Evolutionary conservation across 768 basidiomycete genomes (phyloP), one percentile per base, ranked within the genome.

Genomic region (Aureoboletus auriporus): DNA sequence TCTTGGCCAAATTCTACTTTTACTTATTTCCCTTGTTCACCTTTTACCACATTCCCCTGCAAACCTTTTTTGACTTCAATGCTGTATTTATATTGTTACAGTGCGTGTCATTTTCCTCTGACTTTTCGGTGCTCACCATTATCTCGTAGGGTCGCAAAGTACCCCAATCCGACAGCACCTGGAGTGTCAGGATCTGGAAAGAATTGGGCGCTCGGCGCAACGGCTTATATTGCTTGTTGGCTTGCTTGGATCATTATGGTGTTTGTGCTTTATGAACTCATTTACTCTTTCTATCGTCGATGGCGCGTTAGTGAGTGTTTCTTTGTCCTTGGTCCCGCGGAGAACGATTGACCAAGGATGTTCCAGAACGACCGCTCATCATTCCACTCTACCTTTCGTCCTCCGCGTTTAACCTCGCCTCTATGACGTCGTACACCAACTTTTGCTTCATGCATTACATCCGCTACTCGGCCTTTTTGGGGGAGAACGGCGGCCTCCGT

Each of bases 1-100:
- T 64, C 58, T 68, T 65, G 50, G 76, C 77, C 55, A 78, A 71
- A 54, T 58, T 85, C 39, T 82, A 83, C 65, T 91, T 80, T 67
- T 83, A 79, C 59, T 60, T 86, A 30, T 82, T 80, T 62, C 86
- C 85, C n/a, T 35, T 90, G 13, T 64, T 90, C 53, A 75, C 80
- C 6, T 81, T 91, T 63, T 81, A 79, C 16, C 84, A 89, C 61
- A 69, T 90, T 35, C 80, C 82, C 23, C 63, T 89, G 8, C 90
- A 93, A 65, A 82, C 85, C 1, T 93, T 86, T 62, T 83, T 94
- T 64, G 93, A 95, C 62, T 91, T 93, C 66, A 93, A 93, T 65
- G 82, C 84, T 57, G 82, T 86, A 55, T 94, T 83, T 70, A 82
- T 92, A 56, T 65, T 93, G 57, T 63, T 92, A 36, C 82, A 91